Conservation (phyloP, 2,329 filamentous ascomycete genomes). For the Diaporthe longicolla region DNA sequence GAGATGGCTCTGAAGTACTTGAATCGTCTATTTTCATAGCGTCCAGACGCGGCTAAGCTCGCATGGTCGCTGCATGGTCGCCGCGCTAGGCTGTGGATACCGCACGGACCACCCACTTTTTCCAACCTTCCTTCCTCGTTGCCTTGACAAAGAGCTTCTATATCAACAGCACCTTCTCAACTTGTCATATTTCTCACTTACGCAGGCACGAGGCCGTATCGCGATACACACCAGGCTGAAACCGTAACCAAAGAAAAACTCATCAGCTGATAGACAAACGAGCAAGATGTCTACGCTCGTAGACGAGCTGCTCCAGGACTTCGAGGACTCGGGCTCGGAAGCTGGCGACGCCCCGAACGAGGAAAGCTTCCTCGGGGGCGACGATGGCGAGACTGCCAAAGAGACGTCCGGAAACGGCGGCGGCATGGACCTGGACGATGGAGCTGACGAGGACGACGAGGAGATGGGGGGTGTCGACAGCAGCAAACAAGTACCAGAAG, state of each 20-base stretch:
- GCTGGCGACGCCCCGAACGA: conserved; percentile 73
- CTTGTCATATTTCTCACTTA: not conserved
- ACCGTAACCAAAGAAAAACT: not conserved
- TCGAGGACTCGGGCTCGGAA: conserved; percentile 88
- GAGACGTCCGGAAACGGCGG: conserved; percentile 55
- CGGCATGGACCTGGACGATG: conserved; percentile 72
- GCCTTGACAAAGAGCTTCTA: conserved; percentile 25
- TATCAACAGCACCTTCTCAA: not conserved
- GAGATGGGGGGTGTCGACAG: conserved; percentile 63
- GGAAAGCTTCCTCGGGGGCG: conserved; percentile 59
- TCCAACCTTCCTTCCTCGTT: not conserved
- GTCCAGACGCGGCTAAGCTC: not conserved
- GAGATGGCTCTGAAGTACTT: conserved; percentile 24
- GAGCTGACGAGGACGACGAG: conserved; percentile 72
- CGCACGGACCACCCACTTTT: conserved; percentile 30
- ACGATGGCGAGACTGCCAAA: conserved; percentile 57
- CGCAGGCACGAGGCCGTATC: not conserved
- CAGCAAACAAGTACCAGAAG: conserved; percentile 67
- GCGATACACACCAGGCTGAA: not conserved
- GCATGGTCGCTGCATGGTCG: conserved; percentile 23
- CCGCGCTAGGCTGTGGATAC: conserved; percentile 33
- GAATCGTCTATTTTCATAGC: conserved; percentile 34
- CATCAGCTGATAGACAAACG: not conserved
- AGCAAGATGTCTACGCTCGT: conserved; percentile 86
- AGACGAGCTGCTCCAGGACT: conserved; percentile 93